Evolutionary conservation across 805 yeast species (phyloP), one percentile per base, ranked within the genome.

Genomic region (Starmera caribaea): DNA sequence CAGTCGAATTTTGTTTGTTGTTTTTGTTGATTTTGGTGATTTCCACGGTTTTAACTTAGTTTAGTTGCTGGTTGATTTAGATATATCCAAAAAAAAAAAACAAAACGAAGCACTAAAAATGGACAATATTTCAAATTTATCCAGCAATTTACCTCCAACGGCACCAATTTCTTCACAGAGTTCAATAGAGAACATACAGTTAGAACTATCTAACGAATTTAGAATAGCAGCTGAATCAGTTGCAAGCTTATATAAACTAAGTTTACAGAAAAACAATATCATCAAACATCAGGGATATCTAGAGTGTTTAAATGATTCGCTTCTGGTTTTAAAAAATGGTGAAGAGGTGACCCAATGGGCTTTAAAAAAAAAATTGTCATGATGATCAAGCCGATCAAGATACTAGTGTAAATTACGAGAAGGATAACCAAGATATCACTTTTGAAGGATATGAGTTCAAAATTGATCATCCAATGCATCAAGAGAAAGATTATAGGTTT

Each of bases 211-310:
- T 0, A 58, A 63, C n/a, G 81, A 79, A 51, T 81, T 81, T 60
- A 79, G 76, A 55, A 68, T 67, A 40, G 88, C 88, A 7, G 88
- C 88, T 24, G 72, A 79, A 40, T 71, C 83, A 7, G 83, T 81
- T 24, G 82, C 87, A 8, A 68, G 79, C 4, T 63, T 81, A 11
- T 81, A 81, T 49, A 62, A 83, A 37, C 53, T 77, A 9, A 71
- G 83, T 13, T 70, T 72, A 40, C 66, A 69, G 37, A 67, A 73
- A 35, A 66, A 61, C 16, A 56, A 71, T 5, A 48, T 76, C 21
- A 51, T 71, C 9, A 67, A 65, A 38, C 67, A 71, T 38, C 69
- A 68, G 41, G 89, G 89, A 1, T 81, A 81, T 49, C 50, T 78
- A 34, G 74, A 73, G 28, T 78, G 84, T 48, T 44, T 81, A 3